phyloP scores from a whole-genome alignment of 371 early-diverging fungal genomes.

The Mortierella sp. region DNA sequence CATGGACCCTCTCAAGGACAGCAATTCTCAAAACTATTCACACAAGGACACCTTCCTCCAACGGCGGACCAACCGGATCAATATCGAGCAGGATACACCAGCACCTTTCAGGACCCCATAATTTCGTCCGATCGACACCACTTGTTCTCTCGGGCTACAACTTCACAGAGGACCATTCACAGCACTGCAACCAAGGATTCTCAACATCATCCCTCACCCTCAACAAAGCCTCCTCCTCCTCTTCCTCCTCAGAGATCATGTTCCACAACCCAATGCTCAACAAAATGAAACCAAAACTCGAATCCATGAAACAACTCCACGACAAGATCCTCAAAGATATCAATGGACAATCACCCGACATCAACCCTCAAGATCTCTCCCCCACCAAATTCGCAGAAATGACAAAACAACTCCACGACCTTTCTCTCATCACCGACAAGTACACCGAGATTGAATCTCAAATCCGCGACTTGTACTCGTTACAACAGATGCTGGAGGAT shows the following conservation, averaged over 20 bases:
- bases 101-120: not conserved
- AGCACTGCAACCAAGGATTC: not conserved
- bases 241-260: conserved; percentile 8
- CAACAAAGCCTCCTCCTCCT: not conserved
- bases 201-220: conserved; percentile 14
- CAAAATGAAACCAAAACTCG: conserved; percentile 53
- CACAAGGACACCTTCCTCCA: not conserved
- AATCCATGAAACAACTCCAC: conserved; percentile 47
- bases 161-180: not conserved
- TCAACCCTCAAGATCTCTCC: conserved; percentile 16
- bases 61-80: not conserved
- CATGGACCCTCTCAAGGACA: not conserved
- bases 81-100: not conserved
- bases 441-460: conserved; percentile 30
- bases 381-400: conserved; percentile 49
- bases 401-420: conserved; percentile 54
- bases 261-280: conserved; percentile 54
- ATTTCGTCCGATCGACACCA: conserved; percentile 14
- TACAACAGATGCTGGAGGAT: conserved; percentile 54
- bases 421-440: conserved; percentile 44
- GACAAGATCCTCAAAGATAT: conserved; percentile 46
- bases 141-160: not conserved
- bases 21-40: not conserved
- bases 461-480: conserved; percentile 34
- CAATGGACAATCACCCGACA: conserved; percentile 28